phyloP scores from a whole-genome alignment of 805 yeast species.

The Yamadazyma scolyti region DNA sequence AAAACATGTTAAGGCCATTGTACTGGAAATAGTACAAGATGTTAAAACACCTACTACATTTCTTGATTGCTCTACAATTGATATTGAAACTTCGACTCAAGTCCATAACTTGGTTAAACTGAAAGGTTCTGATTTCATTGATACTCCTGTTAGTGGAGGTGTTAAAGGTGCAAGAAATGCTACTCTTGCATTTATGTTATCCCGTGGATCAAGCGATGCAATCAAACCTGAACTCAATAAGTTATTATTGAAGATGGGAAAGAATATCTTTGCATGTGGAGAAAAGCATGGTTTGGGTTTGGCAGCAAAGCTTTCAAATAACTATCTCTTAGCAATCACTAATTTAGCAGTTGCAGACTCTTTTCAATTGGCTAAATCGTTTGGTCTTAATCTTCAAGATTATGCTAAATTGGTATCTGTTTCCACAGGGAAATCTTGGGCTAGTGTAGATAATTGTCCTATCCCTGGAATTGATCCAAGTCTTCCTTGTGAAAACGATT shows the following conservation, averaged over 20 bases:
- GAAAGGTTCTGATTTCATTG: conserved; percentile 43
- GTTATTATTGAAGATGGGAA: conserved; percentile 43
- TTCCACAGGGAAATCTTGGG: conserved; percentile 54
- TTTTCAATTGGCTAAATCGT: conserved; percentile 47
- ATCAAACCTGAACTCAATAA: conserved; percentile 27
- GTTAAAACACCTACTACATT: conserved; percentile 27
- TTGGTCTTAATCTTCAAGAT: conserved; percentile 43
- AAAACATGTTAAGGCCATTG: conserved; percentile 41
- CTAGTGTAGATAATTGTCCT: conserved; percentile 52
- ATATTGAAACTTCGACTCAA: conserved; percentile 43
- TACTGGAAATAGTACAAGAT: conserved; percentile 32
- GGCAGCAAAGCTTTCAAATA: conserved; percentile 53
- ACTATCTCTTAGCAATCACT: conserved; percentile 49
- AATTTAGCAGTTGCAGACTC: conserved; percentile 55
- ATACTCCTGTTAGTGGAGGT: conserved; percentile 57
- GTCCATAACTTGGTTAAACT: conserved; percentile 32
- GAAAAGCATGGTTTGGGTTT: conserved; percentile 46
- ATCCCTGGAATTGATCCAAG: conserved; percentile 44
- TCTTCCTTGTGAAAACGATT: conserved; percentile 44
- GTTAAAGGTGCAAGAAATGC: conserved; percentile 52
- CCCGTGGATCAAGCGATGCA: conserved; percentile 25
- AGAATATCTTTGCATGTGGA: conserved; percentile 48
- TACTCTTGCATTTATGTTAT: conserved; percentile 51
- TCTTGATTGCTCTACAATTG: conserved; percentile 51
- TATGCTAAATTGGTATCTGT: conserved; percentile 49